phyloP scores from a whole-genome alignment of 768 basidiomycete species.

The Pholiota molesta region DNA sequence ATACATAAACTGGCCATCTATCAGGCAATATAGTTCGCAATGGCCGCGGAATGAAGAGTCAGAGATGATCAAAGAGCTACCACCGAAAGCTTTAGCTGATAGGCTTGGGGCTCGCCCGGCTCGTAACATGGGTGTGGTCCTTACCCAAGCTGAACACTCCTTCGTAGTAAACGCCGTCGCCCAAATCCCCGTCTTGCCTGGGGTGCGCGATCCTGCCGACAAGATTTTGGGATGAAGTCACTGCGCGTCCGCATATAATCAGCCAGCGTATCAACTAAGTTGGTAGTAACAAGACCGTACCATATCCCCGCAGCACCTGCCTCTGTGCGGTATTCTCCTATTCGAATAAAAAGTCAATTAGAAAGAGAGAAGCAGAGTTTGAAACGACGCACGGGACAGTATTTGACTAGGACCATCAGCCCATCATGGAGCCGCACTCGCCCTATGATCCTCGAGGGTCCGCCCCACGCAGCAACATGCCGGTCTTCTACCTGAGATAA shows the following conservation, averaged over 20 bases:
- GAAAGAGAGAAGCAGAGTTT: slow-evolving; percentile 1
- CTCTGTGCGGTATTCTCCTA: background rate
- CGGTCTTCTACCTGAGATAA: slow-evolving; percentile 45
- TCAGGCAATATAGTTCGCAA: background rate
- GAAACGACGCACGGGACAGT: slow-evolving; percentile 11
- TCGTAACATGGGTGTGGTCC: slow-evolving; percentile 23
- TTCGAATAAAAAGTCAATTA: slow-evolving; percentile 3
- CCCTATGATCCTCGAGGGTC: slow-evolving; percentile 51
- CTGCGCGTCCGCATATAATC: slow-evolving; percentile 27
- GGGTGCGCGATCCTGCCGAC: slow-evolving; percentile 49
- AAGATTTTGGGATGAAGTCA: slow-evolving; percentile 52
- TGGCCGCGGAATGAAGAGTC: background rate
- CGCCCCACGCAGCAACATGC: slow-evolving; percentile 58
- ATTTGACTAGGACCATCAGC: slow-evolving; percentile 47
- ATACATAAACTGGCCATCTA: background rate
- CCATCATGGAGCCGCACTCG: slow-evolving; percentile 64
- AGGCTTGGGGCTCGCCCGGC: background rate
- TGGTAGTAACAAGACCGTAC: slow-evolving; percentile 29
- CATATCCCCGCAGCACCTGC: slow-evolving; percentile 49
- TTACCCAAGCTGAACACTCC: slow-evolving; percentile 56
- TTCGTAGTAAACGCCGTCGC: slow-evolving; percentile 42
- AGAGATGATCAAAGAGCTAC: background rate
- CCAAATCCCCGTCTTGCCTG: slow-evolving; percentile 30
- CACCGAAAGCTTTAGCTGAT: background rate
- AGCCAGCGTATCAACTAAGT: slow-evolving; percentile 3